A percentile compares a stretch with the other conserved stretches of the same genome.
Evolutionary conservation across 208 protist genomes (phyloP).

Genomic region (Trypanosoma conorhini): DNA sequence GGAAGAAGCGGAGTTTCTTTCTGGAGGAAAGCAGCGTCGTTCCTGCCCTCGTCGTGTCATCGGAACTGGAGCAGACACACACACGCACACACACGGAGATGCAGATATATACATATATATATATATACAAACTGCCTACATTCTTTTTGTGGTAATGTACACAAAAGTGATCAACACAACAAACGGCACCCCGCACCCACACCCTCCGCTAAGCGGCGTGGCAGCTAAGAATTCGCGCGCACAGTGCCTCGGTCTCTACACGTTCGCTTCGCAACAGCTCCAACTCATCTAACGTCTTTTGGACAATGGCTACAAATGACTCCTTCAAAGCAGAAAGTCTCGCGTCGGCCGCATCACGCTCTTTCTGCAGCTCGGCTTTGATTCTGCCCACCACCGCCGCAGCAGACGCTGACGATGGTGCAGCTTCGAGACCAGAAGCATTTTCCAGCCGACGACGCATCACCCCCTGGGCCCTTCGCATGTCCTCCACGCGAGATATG

Average conservation of each 20-base stretch:
- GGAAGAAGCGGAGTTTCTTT: background rate
- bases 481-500: conserved; percentile 6
- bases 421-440: background rate
- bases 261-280: conserved; percentile 16
- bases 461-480: conserved; percentile 1
- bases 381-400: background rate
- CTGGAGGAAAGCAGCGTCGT: background rate
- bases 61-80: background rate
- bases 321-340: conserved; percentile 12
- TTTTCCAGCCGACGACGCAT: background rate
- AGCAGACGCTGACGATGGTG: background rate
- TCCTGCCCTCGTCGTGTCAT: background rate
- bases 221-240: conserved; percentile 10
- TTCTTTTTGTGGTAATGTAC: conserved; percentile 5
- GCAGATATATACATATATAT: background rate
- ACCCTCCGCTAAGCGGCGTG: background rate
- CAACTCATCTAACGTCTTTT: conserved; percentile 18
- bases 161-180: background rate
- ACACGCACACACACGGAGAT: conserved; percentile 6
- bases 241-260: conserved; percentile 18
- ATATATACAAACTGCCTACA: conserved; percentile 11
- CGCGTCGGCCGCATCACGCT: conserved; percentile 12
- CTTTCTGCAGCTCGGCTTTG: conserved; percentile 1
- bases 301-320: conserved; percentile 11
- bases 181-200: background rate